Conservation (phyloP, 1,139 yeast genomes). For the Magnusiomyces fungicola region DNA sequence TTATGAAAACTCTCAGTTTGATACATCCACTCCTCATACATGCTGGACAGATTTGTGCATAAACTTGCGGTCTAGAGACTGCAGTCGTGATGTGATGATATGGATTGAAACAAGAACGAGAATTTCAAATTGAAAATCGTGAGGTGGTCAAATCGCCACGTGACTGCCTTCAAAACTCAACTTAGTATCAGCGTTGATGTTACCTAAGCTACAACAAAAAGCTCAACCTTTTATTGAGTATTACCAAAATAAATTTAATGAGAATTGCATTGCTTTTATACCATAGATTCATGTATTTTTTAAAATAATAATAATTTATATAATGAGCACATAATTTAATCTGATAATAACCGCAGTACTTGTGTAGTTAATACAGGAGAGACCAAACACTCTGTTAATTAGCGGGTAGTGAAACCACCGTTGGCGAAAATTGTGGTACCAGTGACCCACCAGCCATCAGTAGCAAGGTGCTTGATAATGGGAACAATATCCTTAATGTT, state of each 20-base stretch:
- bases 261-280: no score
- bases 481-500: conserved; percentile 58
- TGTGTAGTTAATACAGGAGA: no score
- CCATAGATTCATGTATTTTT: no score
- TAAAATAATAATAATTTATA: no score
- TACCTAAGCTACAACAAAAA: no score
- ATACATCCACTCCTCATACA: conserved; percentile 33
- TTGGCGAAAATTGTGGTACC: conserved; percentile 61
- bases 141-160: background rate
- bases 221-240: no score
- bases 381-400: conserved; percentile 6
- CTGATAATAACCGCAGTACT: no score
- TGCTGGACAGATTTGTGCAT: conserved; percentile 8
- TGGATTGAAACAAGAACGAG: background rate
- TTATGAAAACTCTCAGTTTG: conserved; percentile 20
- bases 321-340: no score
- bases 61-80: background rate
- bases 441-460: conserved; percentile 63
- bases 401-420: conserved; percentile 56
- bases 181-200: no score
- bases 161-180: no score
- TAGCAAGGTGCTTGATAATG: conserved; percentile 49
- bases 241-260: no score
- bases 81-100: background rate
- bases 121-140: background rate